A percentile compares a stretch with the other conserved stretches of the same genome.
Evolutionary conservation across 208 protist species (phyloP).

Genomic region (Crithidia bombi): DNA sequence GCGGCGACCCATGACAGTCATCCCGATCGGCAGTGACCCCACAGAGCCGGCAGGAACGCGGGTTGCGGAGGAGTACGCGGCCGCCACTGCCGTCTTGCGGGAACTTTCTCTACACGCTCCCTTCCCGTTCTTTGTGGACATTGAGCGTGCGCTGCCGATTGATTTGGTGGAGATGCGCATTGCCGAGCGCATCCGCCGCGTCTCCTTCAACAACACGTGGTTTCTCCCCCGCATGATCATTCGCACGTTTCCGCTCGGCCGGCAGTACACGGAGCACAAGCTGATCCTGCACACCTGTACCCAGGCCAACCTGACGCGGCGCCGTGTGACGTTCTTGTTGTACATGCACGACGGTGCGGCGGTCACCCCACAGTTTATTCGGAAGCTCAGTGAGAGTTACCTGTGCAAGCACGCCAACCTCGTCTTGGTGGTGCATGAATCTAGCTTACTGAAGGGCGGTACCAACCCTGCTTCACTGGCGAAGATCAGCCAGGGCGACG

Average conservation of each 20-base stretch:
- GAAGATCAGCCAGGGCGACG: slow-evolving; percentile 4
- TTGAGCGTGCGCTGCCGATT: slow-evolving; percentile 66
- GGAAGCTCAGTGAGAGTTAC: slow-evolving; percentile 54
- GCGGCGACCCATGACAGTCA: slow-evolving; percentile 77
- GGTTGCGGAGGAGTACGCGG: slow-evolving; percentile 60
- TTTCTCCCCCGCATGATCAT: slow-evolving; percentile 83
- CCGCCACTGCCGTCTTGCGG: slow-evolving; percentile 58
- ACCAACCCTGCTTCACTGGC: slow-evolving; percentile 37
- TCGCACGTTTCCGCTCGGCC: slow-evolving; percentile 77
- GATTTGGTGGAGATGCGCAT: slow-evolving; percentile 72
- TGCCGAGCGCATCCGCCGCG: slow-evolving; percentile 79
- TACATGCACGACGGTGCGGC: slow-evolving; percentile 74
- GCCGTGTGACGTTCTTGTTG: slow-evolving; percentile 85
- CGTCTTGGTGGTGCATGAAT: slow-evolving; percentile 77
- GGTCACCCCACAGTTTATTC: slow-evolving; percentile 69
- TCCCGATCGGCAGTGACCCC: slow-evolving; percentile 56
- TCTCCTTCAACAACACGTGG: slow-evolving; percentile 87
- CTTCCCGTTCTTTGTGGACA: slow-evolving; percentile 86
- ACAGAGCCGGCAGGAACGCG: slow-evolving; percentile 25
- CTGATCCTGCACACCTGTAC: slow-evolving; percentile 86
- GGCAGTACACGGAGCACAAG: slow-evolving; percentile 72
- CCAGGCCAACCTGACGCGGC: slow-evolving; percentile 77
- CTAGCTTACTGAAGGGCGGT: slow-evolving; percentile 65
- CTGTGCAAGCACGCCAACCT: slow-evolving; percentile 78
- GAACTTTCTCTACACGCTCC: slow-evolving; percentile 63